A percentile compares a stretch with the other conserved stretches of the same genome.
phyloP scores from a whole-genome alignment of 1,139 yeast genomes.

The Sugiyamaella xylanicola region DNA sequence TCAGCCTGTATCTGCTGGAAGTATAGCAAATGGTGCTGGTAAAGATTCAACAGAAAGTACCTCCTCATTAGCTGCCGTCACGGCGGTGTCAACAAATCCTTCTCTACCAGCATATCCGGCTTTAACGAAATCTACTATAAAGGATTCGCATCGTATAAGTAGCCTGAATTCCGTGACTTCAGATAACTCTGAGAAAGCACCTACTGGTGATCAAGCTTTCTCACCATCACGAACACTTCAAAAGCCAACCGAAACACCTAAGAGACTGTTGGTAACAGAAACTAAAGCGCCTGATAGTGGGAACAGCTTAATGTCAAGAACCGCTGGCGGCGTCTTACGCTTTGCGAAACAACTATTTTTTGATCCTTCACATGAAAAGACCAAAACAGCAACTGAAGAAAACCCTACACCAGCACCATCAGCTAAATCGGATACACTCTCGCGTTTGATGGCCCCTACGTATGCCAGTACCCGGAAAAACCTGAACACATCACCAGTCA shows the following conservation, averaged over 20 bases:
- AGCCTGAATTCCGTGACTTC: neutral
- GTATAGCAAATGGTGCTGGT: too few relatives aligned
- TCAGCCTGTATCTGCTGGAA: too few relatives aligned
- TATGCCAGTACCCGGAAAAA: constrained; percentile 39
- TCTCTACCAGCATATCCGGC: too few relatives aligned
- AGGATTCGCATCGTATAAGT: neutral
- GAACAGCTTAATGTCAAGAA: constrained; percentile 16
- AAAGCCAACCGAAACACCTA: constrained; percentile 5
- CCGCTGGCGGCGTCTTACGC: constrained; percentile 31
- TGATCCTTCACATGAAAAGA: constrained; percentile 23
- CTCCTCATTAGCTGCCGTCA: too few relatives aligned
- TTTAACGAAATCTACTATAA: neutral
- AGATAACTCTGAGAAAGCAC: neutral
- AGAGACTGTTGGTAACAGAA: neutral
- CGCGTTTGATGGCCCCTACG: constrained; percentile 44
- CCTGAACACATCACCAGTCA: constrained; percentile 9
- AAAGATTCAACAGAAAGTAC: too few relatives aligned
- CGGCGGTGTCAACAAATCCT: too few relatives aligned
- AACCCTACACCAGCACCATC: constrained; percentile 5
- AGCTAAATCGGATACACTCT: constrained; percentile 25
- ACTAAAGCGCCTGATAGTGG: constrained; percentile 10
- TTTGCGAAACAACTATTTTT: constrained; percentile 34
- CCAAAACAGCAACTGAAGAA: neutral
- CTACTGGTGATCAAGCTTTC: neutral
- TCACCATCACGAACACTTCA: constrained; percentile 1